Conservation (phyloP, 768 basidiomycete species). For the Boletus subparvulus region DNA sequence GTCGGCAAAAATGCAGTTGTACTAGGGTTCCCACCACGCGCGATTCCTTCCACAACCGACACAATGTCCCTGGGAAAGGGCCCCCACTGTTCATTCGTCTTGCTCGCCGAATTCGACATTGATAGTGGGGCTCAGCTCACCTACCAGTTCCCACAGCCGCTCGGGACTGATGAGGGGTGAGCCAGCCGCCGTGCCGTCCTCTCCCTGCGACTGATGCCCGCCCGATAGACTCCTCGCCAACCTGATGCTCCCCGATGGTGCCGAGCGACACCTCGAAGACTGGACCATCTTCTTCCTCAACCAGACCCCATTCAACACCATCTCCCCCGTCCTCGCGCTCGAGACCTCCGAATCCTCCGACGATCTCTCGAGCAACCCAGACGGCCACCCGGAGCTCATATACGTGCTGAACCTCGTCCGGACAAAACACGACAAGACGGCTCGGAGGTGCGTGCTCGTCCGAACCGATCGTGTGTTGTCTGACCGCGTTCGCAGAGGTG, state of each 20-base stretch:
- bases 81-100: constrained; percentile 86
- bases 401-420: constrained; percentile 90
- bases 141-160: constrained; percentile 93
- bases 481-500: constrained; percentile 59
- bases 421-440: constrained; percentile 85
- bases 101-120: constrained; percentile 99
- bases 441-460: constrained; percentile 57
- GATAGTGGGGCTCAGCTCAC: constrained; percentile 90
- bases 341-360: constrained; percentile 47
- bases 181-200: constrained; percentile 13
- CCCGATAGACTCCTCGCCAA: constrained; percentile 82
- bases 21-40: background rate
- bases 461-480: constrained; percentile 5
- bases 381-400: constrained; percentile 52
- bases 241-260: constrained; percentile 98
- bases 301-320: constrained; percentile 86
- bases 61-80: constrained; percentile 57
- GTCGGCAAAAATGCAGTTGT: constrained; percentile 9
- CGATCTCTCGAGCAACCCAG: constrained; percentile 26
- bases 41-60: background rate
- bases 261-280: constrained; percentile 90
- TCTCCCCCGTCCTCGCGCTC: constrained; percentile 76
- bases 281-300: constrained; percentile 99
- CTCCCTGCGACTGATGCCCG: constrained; percentile 1
- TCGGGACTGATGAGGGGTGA: constrained; percentile 94